phyloP scores from a whole-genome alignment of 257 asterid species.

The Cruciata laevipes region DNA sequence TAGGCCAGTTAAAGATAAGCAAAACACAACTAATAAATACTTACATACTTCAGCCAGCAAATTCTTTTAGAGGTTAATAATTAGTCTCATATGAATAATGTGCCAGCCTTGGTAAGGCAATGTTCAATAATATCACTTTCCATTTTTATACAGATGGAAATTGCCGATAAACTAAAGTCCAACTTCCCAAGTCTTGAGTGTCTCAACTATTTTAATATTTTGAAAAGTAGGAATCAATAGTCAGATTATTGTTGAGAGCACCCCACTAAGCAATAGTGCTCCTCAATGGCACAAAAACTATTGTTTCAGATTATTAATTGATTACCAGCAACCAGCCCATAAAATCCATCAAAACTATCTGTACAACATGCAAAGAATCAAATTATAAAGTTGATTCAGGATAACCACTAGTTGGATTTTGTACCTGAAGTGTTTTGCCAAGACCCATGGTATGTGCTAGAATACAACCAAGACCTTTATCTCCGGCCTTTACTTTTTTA shows the following conservation, averaged over 20 bases:
- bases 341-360: background rate
- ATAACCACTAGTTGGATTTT: slow-evolving; percentile 9
- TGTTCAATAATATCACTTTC: background rate
- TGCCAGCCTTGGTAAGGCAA: background rate
- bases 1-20: background rate
- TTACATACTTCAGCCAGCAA: background rate
- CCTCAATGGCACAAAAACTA: background rate
- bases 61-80: background rate
- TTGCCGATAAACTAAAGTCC: background rate
- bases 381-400: background rate
- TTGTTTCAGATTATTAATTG: background rate
- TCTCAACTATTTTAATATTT: background rate
- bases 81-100: background rate
- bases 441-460: slow-evolving; percentile 99
- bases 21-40: background rate
- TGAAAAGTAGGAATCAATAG: background rate
- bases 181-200: background rate
- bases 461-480: slow-evolving; percentile 97
- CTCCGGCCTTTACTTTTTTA: slow-evolving; percentile 74
- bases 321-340: background rate
- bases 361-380: background rate
- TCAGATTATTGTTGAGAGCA: background rate
- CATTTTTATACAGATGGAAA: background rate
- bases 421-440: slow-evolving; percentile 97
- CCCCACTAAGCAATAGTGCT: background rate